phyloP scores from a whole-genome alignment of 495 filamentous ascomycete genomes.

The Daldinia decipiens region DNA sequence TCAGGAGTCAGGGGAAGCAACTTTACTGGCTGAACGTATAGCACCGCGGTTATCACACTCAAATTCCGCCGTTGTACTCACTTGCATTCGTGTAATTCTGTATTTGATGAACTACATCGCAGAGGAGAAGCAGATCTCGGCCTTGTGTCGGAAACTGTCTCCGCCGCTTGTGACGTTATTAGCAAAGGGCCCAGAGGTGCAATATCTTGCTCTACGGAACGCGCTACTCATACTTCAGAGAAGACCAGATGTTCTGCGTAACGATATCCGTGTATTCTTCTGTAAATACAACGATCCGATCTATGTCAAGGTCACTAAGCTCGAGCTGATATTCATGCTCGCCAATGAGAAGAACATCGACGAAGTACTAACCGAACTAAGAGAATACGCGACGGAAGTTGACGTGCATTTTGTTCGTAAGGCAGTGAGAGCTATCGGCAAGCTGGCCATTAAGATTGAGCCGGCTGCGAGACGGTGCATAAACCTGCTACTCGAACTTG shows the following conservation, averaged over 20 bases:
- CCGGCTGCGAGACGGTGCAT: conserved; percentile 91
- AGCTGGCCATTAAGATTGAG: conserved; percentile 99
- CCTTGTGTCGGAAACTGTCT: conserved; percentile 90
- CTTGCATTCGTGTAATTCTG: conserved; percentile 92
- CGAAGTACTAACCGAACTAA: conserved; percentile 91
- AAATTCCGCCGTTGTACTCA: conserved; percentile 96
- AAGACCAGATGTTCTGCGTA: conserved; percentile 90
- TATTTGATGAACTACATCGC: conserved; percentile 99
- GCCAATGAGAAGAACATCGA: conserved; percentile 96
- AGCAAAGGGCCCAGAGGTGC: conserved; percentile 95
- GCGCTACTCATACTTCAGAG: conserved; percentile 93
- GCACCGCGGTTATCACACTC: conserved; percentile 93
- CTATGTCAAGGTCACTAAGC: conserved; percentile 99
- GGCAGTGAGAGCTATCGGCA: conserved; percentile 96
- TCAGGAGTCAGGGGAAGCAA: conserved; percentile 86
- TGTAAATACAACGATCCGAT: conserved; percentile 99
- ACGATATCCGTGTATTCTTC: conserved; percentile 98
- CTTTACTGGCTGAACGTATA: conserved; percentile 91
- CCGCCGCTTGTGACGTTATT: conserved; percentile 95
- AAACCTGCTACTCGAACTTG: conserved; percentile 89
- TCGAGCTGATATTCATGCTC: conserved; percentile 99
- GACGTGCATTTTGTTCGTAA: conserved; percentile 99
- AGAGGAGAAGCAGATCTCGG: conserved; percentile 89
- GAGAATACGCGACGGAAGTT: conserved; percentile 98
- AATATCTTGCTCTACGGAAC: conserved; percentile 95